These are phyloP conservation scores for Cercospora zeina DNA, from an alignment of 2,329 filamentous ascomycete species.

Conservation along the genomic window DNA sequence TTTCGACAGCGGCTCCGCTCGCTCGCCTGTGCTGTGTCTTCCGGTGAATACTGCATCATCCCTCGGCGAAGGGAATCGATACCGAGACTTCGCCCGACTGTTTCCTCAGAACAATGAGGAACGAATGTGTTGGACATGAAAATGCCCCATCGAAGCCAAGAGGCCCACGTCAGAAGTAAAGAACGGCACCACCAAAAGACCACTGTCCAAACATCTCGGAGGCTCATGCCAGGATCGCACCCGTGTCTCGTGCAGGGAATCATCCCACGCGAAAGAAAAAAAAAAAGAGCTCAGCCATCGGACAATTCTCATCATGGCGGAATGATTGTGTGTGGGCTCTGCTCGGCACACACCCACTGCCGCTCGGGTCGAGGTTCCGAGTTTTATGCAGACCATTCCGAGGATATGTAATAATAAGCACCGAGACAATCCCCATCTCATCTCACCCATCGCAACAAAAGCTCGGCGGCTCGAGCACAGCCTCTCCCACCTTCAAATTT, in stretches of 20 bases:
- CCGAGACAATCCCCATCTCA: too few species aligned
- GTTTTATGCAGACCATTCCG: neutral
- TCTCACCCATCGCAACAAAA: too few species aligned
- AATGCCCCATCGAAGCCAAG: neutral
- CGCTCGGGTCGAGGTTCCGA: neutral
- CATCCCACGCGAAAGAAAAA: neutral
- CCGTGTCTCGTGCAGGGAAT: neutral
- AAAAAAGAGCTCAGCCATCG: neutral
- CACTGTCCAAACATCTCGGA: neutral
- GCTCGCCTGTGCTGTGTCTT: neutral
- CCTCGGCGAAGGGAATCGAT: neutral
- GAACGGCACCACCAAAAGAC: neutral
- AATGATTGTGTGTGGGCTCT: neutral
- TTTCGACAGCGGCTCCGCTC: neutral
- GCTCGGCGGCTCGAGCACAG: too few species aligned
- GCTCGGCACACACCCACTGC: neutral
- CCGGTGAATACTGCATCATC: neutral
- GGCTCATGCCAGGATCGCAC: neutral
- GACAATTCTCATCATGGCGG: neutral
- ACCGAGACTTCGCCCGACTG: neutral
- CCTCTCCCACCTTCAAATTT: too few species aligned
- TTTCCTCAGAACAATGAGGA: neutral
- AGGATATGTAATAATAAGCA: too few species aligned
- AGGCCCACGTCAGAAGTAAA: neutral
- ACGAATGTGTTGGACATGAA: neutral